Evolutionary conservation across 345 rosid species (phyloP).

Genomic region (Melaleuca alternifolia): DNA sequence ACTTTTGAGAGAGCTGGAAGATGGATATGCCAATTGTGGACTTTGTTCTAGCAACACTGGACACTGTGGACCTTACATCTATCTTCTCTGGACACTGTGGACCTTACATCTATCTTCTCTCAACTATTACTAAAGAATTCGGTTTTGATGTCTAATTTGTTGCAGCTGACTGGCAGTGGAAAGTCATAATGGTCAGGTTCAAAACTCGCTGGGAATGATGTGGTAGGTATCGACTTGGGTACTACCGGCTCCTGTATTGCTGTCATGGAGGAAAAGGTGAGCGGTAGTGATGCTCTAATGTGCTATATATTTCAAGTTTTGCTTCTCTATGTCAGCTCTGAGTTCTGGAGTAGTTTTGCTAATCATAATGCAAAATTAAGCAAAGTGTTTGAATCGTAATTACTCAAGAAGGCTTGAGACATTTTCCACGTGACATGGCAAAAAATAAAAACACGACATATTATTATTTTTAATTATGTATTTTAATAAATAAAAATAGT

Average conservation of each 20-base stretch:
- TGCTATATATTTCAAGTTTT: neutral
- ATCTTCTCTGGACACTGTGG: neutral
- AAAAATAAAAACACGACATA: too few relatives aligned
- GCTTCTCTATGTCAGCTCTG: too few relatives aligned
- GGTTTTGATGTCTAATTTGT: neutral
- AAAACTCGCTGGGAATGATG: slow-evolving; percentile 6
- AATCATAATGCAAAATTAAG: neutral
- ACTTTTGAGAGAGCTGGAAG: neutral
- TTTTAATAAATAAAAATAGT: too few relatives aligned
- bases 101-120: neutral
- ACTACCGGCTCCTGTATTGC: slow-evolving; percentile 13
- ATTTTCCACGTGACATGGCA: too few relatives aligned
- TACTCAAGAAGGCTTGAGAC: too few relatives aligned
- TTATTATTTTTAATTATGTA: too few relatives aligned
- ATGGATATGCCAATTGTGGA: neutral
- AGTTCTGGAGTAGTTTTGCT: neutral
- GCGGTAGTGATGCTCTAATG: neutral
- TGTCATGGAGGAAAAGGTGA: slow-evolving; percentile 16
- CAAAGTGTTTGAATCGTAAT: too few relatives aligned
- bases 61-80: neutral
- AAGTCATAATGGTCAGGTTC: neutral
- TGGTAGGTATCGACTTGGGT: slow-evolving; percentile 13
- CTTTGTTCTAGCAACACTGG: neutral
- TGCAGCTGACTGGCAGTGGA: neutral
- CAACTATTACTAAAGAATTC: neutral